These are phyloP conservation scores for Leccinum fuscescens DNA, from an alignment of 1,284 basidiomycete genomes.

Conservation along the genomic window DNA sequence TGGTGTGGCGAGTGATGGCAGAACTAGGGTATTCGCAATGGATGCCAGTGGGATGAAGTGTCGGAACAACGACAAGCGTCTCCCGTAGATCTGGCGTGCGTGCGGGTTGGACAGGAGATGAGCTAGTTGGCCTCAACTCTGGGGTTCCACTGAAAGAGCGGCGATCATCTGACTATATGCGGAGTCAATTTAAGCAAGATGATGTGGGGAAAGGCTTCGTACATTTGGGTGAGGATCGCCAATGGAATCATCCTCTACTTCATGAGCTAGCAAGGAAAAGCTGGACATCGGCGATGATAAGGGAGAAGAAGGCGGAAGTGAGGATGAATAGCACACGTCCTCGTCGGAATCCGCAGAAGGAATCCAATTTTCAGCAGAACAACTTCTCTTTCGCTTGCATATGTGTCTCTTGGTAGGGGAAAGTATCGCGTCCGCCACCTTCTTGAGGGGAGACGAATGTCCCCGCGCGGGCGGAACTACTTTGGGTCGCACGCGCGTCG, in stretches of 20 bases:
- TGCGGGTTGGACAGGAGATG: slow-evolving; percentile 12
- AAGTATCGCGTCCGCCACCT: slow-evolving; percentile 15
- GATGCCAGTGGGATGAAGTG: background rate
- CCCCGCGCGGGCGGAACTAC: slow-evolving; percentile 25
- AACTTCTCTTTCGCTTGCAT: slow-evolving; percentile 1
- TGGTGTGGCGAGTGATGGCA: slow-evolving; percentile 3
- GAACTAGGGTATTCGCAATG: background rate
- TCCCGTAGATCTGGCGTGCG: slow-evolving; percentile 1
- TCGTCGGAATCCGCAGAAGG: slow-evolving; percentile 14
- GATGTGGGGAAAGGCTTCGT: slow-evolving; percentile 2
- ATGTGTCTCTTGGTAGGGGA: background rate
- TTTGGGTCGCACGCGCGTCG: slow-evolving; percentile 20
- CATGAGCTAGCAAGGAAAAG: slow-evolving; percentile 22
- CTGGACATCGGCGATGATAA: slow-evolving; percentile 30
- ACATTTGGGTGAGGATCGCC: slow-evolving; percentile 19
- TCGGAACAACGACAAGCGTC: background rate
- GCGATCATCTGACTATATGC: slow-evolving; percentile 16
- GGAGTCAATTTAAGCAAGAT: slow-evolving; percentile 3
- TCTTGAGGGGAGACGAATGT: slow-evolving; percentile 38
- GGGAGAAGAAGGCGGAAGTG: slow-evolving; percentile 37
- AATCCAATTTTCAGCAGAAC: slow-evolving; percentile 1
- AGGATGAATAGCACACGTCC: slow-evolving; percentile 17
- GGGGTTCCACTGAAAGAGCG: slow-evolving; percentile 7
- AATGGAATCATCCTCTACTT: slow-evolving; percentile 9
- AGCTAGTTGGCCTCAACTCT: slow-evolving; percentile 13